A percentile compares a stretch with the other conserved stretches of the same genome.
These are phyloP conservation scores for Rhynchospora tenuis DNA, from an alignment of 176 grass and related monocot species.

Conservation along the genomic window DNA sequence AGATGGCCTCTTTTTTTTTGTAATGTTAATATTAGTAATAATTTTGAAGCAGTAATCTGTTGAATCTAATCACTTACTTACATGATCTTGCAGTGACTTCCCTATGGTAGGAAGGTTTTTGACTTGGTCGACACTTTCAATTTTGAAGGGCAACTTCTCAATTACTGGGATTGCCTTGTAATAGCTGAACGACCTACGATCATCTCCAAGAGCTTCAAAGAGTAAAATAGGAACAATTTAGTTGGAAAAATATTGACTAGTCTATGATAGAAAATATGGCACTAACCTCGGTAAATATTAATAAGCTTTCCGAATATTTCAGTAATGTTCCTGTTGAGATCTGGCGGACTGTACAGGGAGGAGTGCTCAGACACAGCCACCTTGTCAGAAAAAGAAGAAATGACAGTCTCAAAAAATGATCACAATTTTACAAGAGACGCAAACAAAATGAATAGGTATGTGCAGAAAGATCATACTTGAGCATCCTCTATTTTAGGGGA, in stretches of 20 bases:
- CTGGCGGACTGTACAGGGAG: constrained; percentile 55
- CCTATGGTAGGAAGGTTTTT: constrained; percentile 82
- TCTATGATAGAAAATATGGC: background rate
- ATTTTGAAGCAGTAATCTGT: constrained; percentile 2
- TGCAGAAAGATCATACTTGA: constrained; percentile 32
- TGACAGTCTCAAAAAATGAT: background rate
- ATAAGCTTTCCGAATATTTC: constrained; percentile 91
- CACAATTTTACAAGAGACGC: background rate
- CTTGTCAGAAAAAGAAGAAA: constrained; percentile 29
- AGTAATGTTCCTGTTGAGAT: constrained; percentile 78
- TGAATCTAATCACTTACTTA: constrained; percentile 43
- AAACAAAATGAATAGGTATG: background rate
- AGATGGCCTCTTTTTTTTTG: background rate
- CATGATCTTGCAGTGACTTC: constrained; percentile 92
- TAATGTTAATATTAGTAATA: background rate
- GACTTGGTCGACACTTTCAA: constrained; percentile 77
- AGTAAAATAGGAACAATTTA: background rate
- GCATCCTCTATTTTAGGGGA: constrained; percentile 8
- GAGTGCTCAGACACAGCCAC: constrained; percentile 41
- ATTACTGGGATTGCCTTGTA: constrained; percentile 91
- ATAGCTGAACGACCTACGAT: constrained; percentile 94
- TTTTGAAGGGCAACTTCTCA: constrained; percentile 87
- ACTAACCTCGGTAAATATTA: constrained; percentile 78
- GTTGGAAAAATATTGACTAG: background rate
- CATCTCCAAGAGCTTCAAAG: constrained; percentile 81